phyloP scores from a whole-genome alignment of 1,139 yeast genomes.

The Starmera stellimalicola region DNA sequence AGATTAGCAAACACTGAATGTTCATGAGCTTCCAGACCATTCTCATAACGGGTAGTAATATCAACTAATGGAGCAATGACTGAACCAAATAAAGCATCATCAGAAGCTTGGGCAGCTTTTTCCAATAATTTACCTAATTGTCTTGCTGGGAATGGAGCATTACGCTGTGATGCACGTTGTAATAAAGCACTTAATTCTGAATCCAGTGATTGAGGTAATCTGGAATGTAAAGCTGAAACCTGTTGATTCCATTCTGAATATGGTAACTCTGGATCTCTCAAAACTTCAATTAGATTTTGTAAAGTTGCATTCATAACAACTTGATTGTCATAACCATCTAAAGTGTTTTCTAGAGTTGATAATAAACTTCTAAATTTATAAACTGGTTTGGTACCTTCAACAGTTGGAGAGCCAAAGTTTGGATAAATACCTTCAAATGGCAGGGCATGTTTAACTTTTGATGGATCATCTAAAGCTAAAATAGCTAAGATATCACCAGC shows the following conservation, averaged over 20 bases:
- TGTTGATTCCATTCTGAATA: conserved; percentile 86
- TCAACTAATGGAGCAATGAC: conserved; percentile 65
- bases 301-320: conserved; percentile 82
- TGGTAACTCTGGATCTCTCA: conserved; percentile 77
- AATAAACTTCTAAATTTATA: conserved; percentile 58
- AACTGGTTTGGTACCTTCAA: conserved; percentile 77
- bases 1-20: conserved; percentile 62
- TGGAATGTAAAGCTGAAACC: conserved; percentile 84
- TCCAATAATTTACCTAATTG: conserved; percentile 50
- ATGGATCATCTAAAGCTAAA: conserved; percentile 89
- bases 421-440: conserved; percentile 95
- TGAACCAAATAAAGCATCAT: conserved; percentile 39
- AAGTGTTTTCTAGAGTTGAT: conserved; percentile 61
- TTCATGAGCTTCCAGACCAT: conserved; percentile 81
- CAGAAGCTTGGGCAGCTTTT: conserved; percentile 32
- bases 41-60: conserved; percentile 59
- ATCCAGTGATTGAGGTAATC: conserved; percentile 75
- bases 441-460: conserved; percentile 92
- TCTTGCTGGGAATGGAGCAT: conserved; percentile 89
- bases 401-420: conserved; percentile 71
- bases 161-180: conserved; percentile 57
- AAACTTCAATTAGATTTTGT: conserved; percentile 57
- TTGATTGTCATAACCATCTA: conserved; percentile 91
- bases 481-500: conserved; percentile 98
- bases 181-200: conserved; percentile 53